A percentile compares a stretch with the other conserved stretches of the same genome.
phyloP scores from a whole-genome alignment of 345 rosid genomes.

The Raphanus raphanistrum region DNA sequence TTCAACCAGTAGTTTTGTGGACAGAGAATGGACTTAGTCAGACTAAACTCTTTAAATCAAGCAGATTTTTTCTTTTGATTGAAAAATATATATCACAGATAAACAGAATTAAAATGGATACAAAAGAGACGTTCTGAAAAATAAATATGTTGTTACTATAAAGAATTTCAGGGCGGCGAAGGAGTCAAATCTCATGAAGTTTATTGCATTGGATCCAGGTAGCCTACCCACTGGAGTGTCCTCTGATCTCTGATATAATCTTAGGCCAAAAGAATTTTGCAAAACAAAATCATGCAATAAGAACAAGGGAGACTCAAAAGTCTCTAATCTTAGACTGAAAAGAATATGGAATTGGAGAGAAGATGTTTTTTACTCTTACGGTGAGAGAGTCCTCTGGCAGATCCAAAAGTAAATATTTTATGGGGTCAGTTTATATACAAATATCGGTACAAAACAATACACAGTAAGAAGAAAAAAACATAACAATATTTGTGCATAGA shows the following conservation, averaged over 20 bases:
- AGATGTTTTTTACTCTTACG: not conserved
- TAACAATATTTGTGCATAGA: too few species aligned
- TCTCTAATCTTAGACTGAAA: not conserved
- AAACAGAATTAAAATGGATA: not conserved
- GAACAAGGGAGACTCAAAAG: not conserved
- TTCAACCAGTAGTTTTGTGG: not conserved
- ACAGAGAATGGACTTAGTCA: not conserved
- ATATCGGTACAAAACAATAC: too few species aligned
- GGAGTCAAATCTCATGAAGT: constrained; percentile 13
- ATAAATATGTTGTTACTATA: constrained; percentile 16
- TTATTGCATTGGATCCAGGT: constrained; percentile 31
- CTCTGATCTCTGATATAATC: constrained; percentile 28
- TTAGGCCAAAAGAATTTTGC: constrained; percentile 37
- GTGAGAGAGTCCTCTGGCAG: too few species aligned
- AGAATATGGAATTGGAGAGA: not conserved
- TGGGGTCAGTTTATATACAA: too few species aligned
- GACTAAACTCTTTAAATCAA: not conserved
- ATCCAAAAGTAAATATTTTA: too few species aligned
- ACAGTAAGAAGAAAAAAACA: too few species aligned
- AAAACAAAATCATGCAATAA: constrained; percentile 29
- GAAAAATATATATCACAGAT: not conserved
- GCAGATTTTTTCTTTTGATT: not conserved
- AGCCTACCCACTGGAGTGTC: not conserved
- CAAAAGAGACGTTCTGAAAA: not conserved
- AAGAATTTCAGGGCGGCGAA: constrained; percentile 6